phyloP scores from a whole-genome alignment of 768 basidiomycete genomes.

The Rhodotorula graminis region DNA sequence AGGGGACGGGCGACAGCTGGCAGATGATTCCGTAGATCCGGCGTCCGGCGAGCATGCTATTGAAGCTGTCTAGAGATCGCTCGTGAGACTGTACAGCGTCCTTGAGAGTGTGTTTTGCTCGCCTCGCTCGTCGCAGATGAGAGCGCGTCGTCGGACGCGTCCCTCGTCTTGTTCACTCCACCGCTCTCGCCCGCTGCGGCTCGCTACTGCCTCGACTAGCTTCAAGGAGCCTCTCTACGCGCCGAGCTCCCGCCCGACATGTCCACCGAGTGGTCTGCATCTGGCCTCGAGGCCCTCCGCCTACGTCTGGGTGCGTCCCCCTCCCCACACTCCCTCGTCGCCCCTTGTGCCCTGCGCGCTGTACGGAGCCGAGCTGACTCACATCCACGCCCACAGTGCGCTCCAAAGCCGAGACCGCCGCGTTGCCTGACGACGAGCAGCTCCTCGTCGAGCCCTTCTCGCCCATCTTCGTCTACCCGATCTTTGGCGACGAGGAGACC shows the following conservation, averaged over 20 bases:
- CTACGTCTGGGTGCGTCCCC: slow-evolving; percentile 64
- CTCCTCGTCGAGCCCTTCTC: slow-evolving; percentile 60
- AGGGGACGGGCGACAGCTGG: slow-evolving; percentile 28
- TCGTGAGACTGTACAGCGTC: too few species aligned
- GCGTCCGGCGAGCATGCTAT: too few species aligned
- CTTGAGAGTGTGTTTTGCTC: not conserved
- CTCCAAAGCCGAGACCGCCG: slow-evolving; percentile 61
- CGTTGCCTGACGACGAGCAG: slow-evolving; percentile 57
- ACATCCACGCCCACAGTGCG: slow-evolving; percentile 55
- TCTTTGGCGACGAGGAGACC: slow-evolving; percentile 93
- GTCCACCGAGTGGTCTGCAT: slow-evolving; percentile 62
- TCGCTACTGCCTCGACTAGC: not conserved
- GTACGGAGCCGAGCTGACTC: slow-evolving; percentile 10
- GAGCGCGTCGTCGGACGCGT: too few species aligned
- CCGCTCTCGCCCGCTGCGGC: not conserved
- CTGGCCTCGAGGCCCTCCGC: slow-evolving; percentile 70
- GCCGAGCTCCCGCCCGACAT: not conserved
- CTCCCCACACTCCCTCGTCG: too few species aligned
- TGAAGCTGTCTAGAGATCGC: too few species aligned
- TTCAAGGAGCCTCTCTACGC: not conserved
- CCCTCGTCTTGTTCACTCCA: not conserved
- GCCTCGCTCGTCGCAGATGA: not conserved
- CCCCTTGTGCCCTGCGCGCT: not conserved
- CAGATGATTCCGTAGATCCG: not conserved
- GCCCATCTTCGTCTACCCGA: slow-evolving; percentile 91